phyloP scores from a whole-genome alignment of 2,329 filamentous ascomycete genomes.

The Diaporthe velutina region DNA sequence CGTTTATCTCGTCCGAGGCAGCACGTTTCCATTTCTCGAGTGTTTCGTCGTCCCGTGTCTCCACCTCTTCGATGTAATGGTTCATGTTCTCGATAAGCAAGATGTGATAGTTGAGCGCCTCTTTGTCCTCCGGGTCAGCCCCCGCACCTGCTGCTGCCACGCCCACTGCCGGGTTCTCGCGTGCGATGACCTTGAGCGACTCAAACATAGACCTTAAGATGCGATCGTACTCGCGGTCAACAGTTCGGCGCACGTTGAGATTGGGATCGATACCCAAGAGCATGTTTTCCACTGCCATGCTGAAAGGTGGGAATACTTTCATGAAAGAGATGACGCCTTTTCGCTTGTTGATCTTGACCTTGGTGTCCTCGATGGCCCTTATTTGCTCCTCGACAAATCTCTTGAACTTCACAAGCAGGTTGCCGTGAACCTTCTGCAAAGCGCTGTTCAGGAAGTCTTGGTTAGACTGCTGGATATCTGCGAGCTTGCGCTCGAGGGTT shows the following conservation, averaged over 20 bases:
- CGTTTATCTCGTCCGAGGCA: conserved; percentile 81
- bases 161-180: conserved; percentile 70
- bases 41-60: conserved; percentile 78
- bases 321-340: conserved; percentile 97
- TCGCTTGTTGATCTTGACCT: conserved; percentile 98
- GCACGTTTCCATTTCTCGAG: conserved; percentile 86
- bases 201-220: conserved; percentile 98
- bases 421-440: conserved; percentile 83
- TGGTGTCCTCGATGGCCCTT: conserved; percentile 95
- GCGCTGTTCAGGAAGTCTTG: conserved; percentile 88
- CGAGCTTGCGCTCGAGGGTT: conserved; percentile 82
- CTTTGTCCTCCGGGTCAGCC: conserved; percentile 85
- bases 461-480: conserved; percentile 87
- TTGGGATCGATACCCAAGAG: conserved; percentile 69
- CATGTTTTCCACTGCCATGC: conserved; percentile 87
- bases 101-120: conserved; percentile 97
- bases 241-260: conserved; percentile 77
- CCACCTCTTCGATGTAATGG: conserved; percentile 93
- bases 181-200: conserved; percentile 92
- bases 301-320: conserved; percentile 90
- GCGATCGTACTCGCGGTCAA: conserved; percentile 89
- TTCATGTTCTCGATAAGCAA: conserved; percentile 99
- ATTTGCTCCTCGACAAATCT: conserved; percentile 96
- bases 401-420: conserved; percentile 80
- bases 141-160: conserved; percentile 49